Base-by-base conservation (phyloP, 1,284 basidiomycete species). In the Leucoagaricus sp. region DNA sequence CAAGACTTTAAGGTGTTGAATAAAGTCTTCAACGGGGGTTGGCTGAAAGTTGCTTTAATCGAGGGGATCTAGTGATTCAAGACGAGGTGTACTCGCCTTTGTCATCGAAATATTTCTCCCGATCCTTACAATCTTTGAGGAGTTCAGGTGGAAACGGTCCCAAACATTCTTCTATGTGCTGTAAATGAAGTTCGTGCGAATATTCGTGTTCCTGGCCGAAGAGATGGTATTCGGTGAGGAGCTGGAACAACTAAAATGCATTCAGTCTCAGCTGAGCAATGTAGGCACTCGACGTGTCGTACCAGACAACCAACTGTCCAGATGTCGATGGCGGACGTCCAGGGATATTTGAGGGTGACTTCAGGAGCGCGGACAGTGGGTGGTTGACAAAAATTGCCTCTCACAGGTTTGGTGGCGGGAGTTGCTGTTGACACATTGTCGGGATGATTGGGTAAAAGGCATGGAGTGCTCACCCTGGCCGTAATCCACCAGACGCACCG, bases 231-330 rank as follows among this genome's bases (percentile, higher is more conserved):
- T n/a, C n/a, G n/a, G n/a, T n/a, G n/a, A n/a, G n/a, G n/a, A n/a
- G n/a, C n/a, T n/a, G n/a, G n/a, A n/a, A n/a, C n/a, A n/a, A n/a
- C 34, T 40, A 25, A 12, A 9, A 36, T 6, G 48, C 29, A 21
- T 23, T 33, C 15, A 52, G 38, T 31, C 26, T n/a, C n/a, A n/a
- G n/a, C n/a, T n/a, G 41, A 33, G 15, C 25, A 33, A 26, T 49
- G 44, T 36, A 59, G 42, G 15, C 25, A 28, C 4, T 38, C 8
- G 17, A 58, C 56, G 4, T 48, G n/a, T 46, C 26, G 10, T 46
- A 63, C 60, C 31, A 63, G 19, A 34, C 60, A 60, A 48, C 62
- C 62, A n/a, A 63, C 31, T n/a, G n/a, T n/a, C n/a, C n/a, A n/a
- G n/a, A n/a, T n/a, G n/a, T n/a, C n/a, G n/a, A n/a, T n/a, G n/a